These are phyloP conservation scores for Blastomyces silverae DNA, from an alignment of 2,329 filamentous ascomycete species.

Conservation along the genomic window DNA sequence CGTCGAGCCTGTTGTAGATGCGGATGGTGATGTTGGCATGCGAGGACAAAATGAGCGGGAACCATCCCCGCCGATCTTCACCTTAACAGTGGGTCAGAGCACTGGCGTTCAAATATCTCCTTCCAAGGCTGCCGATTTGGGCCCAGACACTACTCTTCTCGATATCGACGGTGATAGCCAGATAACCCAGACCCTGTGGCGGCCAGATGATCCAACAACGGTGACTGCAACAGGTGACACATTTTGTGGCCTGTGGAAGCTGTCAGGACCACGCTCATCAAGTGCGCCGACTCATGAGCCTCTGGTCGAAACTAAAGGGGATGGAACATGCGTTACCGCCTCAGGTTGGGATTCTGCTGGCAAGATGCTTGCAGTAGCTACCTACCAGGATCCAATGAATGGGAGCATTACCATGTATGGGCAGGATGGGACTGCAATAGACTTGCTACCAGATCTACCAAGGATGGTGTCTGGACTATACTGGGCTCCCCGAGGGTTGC, in stretches of 20 bases:
- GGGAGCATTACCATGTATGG: slow-evolving; percentile 43
- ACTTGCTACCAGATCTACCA: slow-evolving; percentile 42
- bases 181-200: slow-evolving; percentile 41
- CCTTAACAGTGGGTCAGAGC: slow-evolving; percentile 41
- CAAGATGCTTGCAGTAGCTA: slow-evolving; percentile 42
- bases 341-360: slow-evolving; percentile 43
- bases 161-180: slow-evolving; percentile 34
- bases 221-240: slow-evolving; percentile 40
- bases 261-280: slow-evolving; percentile 27
- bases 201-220: slow-evolving; percentile 39
- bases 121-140: slow-evolving; percentile 45
- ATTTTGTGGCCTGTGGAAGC: slow-evolving; percentile 43
- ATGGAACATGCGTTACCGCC: slow-evolving; percentile 38
- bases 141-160: slow-evolving; percentile 40
- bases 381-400: slow-evolving; percentile 36
- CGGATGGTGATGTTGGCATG: slow-evolving; percentile 43
- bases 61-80: slow-evolving; percentile 32
- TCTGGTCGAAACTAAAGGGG: slow-evolving; percentile 32
- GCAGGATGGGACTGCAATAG: slow-evolving; percentile 38
- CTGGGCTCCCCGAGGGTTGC: slow-evolving; percentile 37
- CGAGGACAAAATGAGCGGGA: slow-evolving; percentile 28
- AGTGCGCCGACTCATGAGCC: slow-evolving; percentile 31
- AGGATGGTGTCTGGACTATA: slow-evolving; percentile 40
- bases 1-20: slow-evolving; percentile 32
- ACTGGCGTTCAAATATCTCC: slow-evolving; percentile 44